Conservation (phyloP, 225 moss, liverwort and hornwort genomes). For the Pseudisothecium myosuroides region DNA sequence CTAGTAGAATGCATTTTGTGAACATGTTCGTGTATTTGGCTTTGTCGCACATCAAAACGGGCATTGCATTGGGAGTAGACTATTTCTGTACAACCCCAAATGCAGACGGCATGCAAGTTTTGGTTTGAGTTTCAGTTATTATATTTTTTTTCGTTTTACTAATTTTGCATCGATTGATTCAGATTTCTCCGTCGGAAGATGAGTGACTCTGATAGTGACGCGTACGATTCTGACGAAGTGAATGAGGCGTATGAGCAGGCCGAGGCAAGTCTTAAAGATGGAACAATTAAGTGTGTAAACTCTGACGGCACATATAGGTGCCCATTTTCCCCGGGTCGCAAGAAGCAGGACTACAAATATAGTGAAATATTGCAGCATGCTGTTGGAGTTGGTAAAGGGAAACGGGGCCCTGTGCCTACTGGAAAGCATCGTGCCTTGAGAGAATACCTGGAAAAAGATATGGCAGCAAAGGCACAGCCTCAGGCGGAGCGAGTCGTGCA, state of each 20-base stretch:
- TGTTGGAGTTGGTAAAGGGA: slow-evolving; percentile 48
- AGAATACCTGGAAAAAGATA: slow-evolving; percentile 27
- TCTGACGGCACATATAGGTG: slow-evolving; percentile 64
- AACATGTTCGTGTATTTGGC: neutral
- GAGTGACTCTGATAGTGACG: slow-evolving; percentile 12
- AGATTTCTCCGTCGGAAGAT: slow-evolving; percentile 16
- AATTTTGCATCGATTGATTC: neutral
- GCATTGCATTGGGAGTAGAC: neutral
- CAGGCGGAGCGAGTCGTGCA: slow-evolving; percentile 43
- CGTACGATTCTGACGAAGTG: slow-evolving; percentile 28
- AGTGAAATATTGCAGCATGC: slow-evolving; percentile 77
- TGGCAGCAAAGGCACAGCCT: slow-evolving; percentile 20
- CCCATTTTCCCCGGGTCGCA: slow-evolving; percentile 61
- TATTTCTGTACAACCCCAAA: neutral
- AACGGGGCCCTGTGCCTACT: slow-evolving; percentile 29
- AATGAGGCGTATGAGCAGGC: slow-evolving; percentile 28
- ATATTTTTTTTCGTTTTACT: neutral
- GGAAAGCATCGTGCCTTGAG: slow-evolving; percentile 63
- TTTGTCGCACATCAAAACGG: neutral
- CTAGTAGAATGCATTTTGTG: neutral
- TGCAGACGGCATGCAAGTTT: neutral
- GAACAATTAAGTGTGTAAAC: slow-evolving; percentile 29
- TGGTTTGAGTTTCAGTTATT: neutral
- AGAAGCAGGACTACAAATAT: slow-evolving; percentile 66
- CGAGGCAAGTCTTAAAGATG: neutral